A percentile compares a stretch with the other conserved stretches of the same genome.
Evolutionary conservation across 2,329 filamentous ascomycete genomes (phyloP).

Genomic region (Rutstroemia sp.): DNA sequence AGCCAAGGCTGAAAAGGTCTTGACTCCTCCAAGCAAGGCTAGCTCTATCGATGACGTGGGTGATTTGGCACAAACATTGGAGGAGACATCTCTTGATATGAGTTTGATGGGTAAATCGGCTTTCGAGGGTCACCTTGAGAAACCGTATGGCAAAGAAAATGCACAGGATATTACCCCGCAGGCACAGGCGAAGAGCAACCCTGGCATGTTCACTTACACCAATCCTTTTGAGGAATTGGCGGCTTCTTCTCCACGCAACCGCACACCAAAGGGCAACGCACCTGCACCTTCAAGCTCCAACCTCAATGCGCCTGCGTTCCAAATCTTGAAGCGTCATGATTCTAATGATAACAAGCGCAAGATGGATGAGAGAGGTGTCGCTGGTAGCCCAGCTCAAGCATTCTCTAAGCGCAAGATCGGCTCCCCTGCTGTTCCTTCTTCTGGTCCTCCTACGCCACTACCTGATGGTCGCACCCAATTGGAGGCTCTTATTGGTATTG

Average conservation of each 20-base stretch:
- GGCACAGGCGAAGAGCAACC: constrained; percentile 14
- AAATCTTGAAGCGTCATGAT: constrained; percentile 29
- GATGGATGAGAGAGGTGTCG: constrained; percentile 20
- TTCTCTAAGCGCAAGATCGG: constrained; percentile 25
- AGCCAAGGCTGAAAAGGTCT: constrained; percentile 22
- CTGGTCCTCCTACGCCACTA: constrained; percentile 23
- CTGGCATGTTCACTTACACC: constrained; percentile 55
- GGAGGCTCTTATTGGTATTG: constrained; percentile 28
- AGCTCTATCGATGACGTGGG: constrained; percentile 26
- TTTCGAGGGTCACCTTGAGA: constrained; percentile 10
- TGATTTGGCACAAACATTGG: constrained; percentile 37
- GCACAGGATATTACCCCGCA: constrained; percentile 6
- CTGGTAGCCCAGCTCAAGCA: constrained; percentile 22
- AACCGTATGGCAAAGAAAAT: constrained; percentile 21
- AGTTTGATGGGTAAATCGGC: constrained; percentile 26
- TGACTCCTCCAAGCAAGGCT: constrained; percentile 34
- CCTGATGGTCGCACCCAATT: constrained; percentile 32
- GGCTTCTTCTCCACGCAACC: constrained; percentile 56
- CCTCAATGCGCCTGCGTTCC: constrained; percentile 22
- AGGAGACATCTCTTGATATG: constrained; percentile 36
- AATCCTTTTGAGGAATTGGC: constrained; percentile 67
- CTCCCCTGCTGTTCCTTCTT: constrained; percentile 16
- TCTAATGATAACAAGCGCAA: constrained; percentile 26
- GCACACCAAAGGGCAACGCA: constrained; percentile 39
- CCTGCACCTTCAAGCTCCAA: constrained; percentile 31